Conservation (phyloP, 352 stramenopile genomes). For the Phytophthora citrophthora region DNA sequence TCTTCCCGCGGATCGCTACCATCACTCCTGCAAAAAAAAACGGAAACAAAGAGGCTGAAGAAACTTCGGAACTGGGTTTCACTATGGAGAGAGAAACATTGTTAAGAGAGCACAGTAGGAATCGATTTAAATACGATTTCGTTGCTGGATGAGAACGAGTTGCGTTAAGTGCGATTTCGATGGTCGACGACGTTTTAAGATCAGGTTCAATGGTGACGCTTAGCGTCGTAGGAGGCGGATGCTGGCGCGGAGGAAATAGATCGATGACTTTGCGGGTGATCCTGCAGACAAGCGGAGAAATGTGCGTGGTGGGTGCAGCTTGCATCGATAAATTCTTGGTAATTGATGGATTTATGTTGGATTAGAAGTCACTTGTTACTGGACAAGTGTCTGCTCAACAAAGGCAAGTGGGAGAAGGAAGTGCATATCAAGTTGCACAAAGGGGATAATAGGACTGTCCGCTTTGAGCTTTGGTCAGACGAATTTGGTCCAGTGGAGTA, state of each 20-base stretch:
- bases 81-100: slow-evolving; percentile 9
- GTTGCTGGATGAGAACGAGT: slow-evolving; percentile 11
- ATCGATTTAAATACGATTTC: not conserved
- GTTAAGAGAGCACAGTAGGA: slow-evolving; percentile 1
- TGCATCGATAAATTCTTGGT: not conserved
- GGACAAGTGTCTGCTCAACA: slow-evolving; percentile 15
- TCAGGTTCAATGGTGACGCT: slow-evolving; percentile 14
- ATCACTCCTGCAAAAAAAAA: slow-evolving; percentile 35
- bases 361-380: slow-evolving; percentile 11
- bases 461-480: slow-evolving; percentile 24
- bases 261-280: slow-evolving; percentile 10
- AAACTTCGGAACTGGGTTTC: slow-evolving; percentile 14
- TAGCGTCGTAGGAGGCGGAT: slow-evolving; percentile 3
- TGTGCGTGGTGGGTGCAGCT: slow-evolving; percentile 8
- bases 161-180: slow-evolving; percentile 22
- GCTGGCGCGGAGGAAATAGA: slow-evolving; percentile 5
- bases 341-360: not conserved
- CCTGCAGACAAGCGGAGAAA: not conserved
- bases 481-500: slow-evolving; percentile 15
- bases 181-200: slow-evolving; percentile 23
- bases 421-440: slow-evolving; percentile 5
- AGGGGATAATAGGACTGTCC: not conserved
- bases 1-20: slow-evolving; percentile 79
- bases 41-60: slow-evolving; percentile 11
- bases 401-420: slow-evolving; percentile 5